These are phyloP conservation scores for Fusarium subtropicale DNA, from an alignment of 2,329 filamentous ascomycete genomes.

Conservation along the genomic window DNA sequence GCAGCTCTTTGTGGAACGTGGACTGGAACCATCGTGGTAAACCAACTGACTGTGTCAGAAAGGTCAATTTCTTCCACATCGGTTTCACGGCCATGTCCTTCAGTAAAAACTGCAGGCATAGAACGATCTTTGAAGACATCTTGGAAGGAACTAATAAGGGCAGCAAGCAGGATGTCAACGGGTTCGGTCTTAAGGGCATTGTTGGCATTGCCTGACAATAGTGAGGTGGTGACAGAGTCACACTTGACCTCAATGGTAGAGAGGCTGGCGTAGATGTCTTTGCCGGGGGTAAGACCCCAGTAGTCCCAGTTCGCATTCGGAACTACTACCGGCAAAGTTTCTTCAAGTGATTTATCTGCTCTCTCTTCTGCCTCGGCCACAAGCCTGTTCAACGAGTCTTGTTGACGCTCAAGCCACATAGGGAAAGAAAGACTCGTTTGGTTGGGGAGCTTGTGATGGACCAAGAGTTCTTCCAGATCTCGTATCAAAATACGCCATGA, in stretches of 20 bases:
- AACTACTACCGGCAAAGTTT: background rate
- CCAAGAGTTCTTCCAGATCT: constrained; percentile 2
- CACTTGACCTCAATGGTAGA: background rate
- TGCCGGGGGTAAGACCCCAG: constrained; percentile 2
- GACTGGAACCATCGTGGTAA: background rate
- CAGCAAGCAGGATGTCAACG: background rate
- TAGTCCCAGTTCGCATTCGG: constrained; percentile 1
- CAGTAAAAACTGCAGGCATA: constrained; percentile 1
- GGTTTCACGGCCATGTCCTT: constrained; percentile 4
- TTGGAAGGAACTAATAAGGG: background rate
- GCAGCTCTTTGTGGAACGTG: background rate
- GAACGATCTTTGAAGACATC: background rate
- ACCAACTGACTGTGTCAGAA: constrained; percentile 4
- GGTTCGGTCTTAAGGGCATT: background rate
- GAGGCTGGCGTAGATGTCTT: background rate
- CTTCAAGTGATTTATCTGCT: background rate
- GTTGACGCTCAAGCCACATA: background rate
- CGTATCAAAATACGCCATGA: constrained; percentile 1
- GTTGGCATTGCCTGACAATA: background rate
- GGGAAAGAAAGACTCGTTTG: constrained; percentile 2
- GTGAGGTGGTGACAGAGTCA: background rate
- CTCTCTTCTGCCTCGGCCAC: background rate
- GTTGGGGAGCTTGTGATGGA: constrained; percentile 2
- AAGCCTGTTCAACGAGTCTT: background rate
- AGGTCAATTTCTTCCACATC: constrained; percentile 5